phyloP scores from a whole-genome alignment of 1,139 yeast species.

The Yamadazyma blattariae region DNA sequence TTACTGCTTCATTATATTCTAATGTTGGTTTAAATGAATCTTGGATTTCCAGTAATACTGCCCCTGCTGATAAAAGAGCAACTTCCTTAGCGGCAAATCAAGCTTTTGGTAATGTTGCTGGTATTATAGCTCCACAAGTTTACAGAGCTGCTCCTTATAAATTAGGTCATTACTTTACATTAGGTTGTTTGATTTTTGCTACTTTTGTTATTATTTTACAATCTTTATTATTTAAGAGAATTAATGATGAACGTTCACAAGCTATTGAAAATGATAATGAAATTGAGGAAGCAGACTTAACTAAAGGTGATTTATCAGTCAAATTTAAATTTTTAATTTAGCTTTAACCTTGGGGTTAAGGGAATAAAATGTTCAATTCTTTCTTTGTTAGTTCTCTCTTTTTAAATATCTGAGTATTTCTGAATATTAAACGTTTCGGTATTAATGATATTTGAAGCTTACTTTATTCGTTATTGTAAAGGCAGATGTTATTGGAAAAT shows the following conservation, averaged over 20 bases:
- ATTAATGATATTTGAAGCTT: too few species aligned
- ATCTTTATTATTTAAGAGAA: neutral
- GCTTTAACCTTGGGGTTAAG: too few species aligned
- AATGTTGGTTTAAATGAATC: slow-evolving; percentile 42
- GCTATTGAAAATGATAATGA: slow-evolving; percentile 2
- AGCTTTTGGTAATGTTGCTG: slow-evolving; percentile 44
- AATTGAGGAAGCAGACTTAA: neutral
- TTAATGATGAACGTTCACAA: slow-evolving; percentile 1
- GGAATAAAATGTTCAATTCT: too few species aligned
- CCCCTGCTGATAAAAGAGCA: slow-evolving; percentile 45
- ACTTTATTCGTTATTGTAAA: too few species aligned
- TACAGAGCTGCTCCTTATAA: slow-evolving; percentile 32
- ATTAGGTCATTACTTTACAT: slow-evolving; percentile 34
- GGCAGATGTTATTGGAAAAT: too few species aligned
- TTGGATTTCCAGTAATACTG: slow-evolving; percentile 44
- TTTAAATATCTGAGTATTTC: too few species aligned
- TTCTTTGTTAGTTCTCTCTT: too few species aligned
- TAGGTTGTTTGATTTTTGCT: slow-evolving; percentile 27
- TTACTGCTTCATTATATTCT: slow-evolving; percentile 36
- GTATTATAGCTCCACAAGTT: slow-evolving; percentile 46
- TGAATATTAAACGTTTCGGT: too few species aligned
- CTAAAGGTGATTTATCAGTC: slow-evolving; percentile 3
- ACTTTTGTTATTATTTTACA: slow-evolving; percentile 1
- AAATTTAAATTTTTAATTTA: too few species aligned
- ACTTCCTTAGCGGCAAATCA: slow-evolving; percentile 43